Conservation (phyloP, 129 eudicot genomes). For the Gnaphalium uliginosum region DNA sequence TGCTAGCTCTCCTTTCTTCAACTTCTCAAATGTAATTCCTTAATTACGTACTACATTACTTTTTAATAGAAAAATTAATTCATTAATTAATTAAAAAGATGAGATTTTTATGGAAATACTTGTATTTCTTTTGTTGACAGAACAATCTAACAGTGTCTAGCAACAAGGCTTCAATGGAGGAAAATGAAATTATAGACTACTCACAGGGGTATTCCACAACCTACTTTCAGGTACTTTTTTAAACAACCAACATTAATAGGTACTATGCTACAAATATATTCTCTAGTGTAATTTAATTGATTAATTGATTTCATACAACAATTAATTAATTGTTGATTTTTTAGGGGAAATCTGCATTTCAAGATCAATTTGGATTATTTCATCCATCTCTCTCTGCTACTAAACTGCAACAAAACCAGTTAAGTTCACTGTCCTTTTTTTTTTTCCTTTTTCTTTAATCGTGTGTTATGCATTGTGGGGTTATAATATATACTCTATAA, state of each 20-base stretch:
- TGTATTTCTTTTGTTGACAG: conserved; percentile 18
- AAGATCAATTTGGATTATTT: conserved; percentile 49
- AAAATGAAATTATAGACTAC: conserved; percentile 43
- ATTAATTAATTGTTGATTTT: conserved; percentile 14
- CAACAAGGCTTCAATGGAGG: conserved; percentile 41
- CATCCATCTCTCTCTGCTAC: conserved; percentile 43
- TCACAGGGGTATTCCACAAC: conserved; percentile 75
- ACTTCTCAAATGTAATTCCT: conserved; percentile 46
- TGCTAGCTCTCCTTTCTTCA: conserved; percentile 71
- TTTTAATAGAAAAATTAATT: background rate
- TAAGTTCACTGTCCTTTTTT: conserved; percentile 29
- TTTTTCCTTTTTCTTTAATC: background rate
- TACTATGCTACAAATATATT: background rate
- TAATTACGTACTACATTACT: background rate
- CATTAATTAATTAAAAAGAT: background rate
- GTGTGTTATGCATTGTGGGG: conserved; percentile 22
- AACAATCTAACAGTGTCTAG: conserved; percentile 38
- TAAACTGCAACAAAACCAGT: conserved; percentile 67
- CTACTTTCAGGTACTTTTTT: conserved; percentile 52
- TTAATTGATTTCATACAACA: too few relatives aligned
- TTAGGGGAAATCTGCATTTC: conserved; percentile 53
- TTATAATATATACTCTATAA: conserved; percentile 10
- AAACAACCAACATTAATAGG: background rate
- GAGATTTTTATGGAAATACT: background rate
- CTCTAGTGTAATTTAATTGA: conserved; percentile 9